Percentiles rank a stretch among this genome's conserved stretches.
Conservation (phyloP, 768 basidiomycete genomes). For the Boletus sp. region DNA sequence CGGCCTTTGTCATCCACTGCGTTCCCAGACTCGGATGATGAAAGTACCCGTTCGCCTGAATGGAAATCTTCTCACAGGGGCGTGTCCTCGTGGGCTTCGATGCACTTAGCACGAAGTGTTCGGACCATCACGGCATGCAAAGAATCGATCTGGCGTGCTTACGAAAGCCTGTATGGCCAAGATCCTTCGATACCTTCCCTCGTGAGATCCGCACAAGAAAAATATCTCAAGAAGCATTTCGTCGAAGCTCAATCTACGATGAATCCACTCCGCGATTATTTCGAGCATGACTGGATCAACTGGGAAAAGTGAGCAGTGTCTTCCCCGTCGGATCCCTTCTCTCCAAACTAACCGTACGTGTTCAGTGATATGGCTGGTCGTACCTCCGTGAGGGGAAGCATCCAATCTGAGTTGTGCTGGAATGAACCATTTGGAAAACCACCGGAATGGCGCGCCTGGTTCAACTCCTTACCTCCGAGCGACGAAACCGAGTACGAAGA, state of each 20-base stretch:
- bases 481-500: slow-evolving; percentile 20
- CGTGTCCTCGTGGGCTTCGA: slow-evolving; percentile 48
- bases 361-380: slow-evolving; percentile 75
- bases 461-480: slow-evolving; percentile 28
- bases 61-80: slow-evolving; percentile 26
- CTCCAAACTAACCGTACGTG: slow-evolving; percentile 6
- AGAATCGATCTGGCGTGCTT: slow-evolving; percentile 67
- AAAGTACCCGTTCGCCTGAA: slow-evolving; percentile 8
- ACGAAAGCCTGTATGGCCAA: slow-evolving; percentile 45
- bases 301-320: slow-evolving; percentile 62
- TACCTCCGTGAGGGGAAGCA: slow-evolving; percentile 53
- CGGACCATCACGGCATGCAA: slow-evolving; percentile 61
- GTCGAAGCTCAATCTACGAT: slow-evolving; percentile 19
- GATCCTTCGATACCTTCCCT: slow-evolving; percentile 38
- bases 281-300: slow-evolving; percentile 63
- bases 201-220: slow-evolving; percentile 36
- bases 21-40: slow-evolving; percentile 30
- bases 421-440: slow-evolving; percentile 44
- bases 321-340: not conserved
- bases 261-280: slow-evolving; percentile 51
- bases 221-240: slow-evolving; percentile 25
- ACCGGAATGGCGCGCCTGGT: slow-evolving; percentile 56
- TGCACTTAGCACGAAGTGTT: slow-evolving; percentile 66
- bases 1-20: slow-evolving; percentile 22
- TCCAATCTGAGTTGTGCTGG: slow-evolving; percentile 53